phyloP scores from a whole-genome alignment of 768 basidiomycete species.

The Termitomyces sp. region DNA sequence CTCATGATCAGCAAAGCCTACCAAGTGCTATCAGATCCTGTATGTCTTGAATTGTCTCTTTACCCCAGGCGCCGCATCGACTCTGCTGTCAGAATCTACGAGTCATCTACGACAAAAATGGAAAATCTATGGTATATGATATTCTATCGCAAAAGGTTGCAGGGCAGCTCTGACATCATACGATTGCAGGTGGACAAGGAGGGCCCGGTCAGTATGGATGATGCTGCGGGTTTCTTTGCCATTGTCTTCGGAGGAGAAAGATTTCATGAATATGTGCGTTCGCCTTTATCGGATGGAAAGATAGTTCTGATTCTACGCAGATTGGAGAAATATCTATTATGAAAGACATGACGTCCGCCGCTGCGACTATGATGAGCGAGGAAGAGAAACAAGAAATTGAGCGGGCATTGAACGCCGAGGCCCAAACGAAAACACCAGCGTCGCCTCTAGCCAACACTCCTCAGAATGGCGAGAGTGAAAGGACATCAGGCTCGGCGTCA shows the following conservation, averaged over 20 bases:
- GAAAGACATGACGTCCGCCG: slow-evolving; percentile 87
- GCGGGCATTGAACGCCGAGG: slow-evolving; percentile 54
- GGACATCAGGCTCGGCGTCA: slow-evolving; percentile 13
- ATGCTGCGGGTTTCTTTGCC: slow-evolving; percentile 93
- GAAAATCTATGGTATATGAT: slow-evolving; percentile 73
- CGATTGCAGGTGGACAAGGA: slow-evolving; percentile 68
- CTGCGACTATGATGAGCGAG: slow-evolving; percentile 85
- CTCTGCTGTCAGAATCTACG: slow-evolving; percentile 61
- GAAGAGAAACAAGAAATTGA: slow-evolving; percentile 91
- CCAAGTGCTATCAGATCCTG: slow-evolving; percentile 84
- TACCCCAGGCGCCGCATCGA: slow-evolving; percentile 3
- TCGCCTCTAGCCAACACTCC: slow-evolving; percentile 23
- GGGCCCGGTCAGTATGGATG: slow-evolving; percentile 76
- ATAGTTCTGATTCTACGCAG: slow-evolving; percentile 35
- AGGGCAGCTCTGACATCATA: not conserved
- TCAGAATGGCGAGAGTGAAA: slow-evolving; percentile 15
- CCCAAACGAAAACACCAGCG: slow-evolving; percentile 19
- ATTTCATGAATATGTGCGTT: slow-evolving; percentile 82
- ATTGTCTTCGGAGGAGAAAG: slow-evolving; percentile 95
- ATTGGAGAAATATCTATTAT: slow-evolving; percentile 96
- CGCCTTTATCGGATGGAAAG: not conserved
- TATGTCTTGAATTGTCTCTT: slow-evolving; percentile 32
- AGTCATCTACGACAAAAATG: slow-evolving; percentile 92
- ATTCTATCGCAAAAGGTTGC: not conserved
- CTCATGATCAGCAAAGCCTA: slow-evolving; percentile 77